Evolutionary conservation across 495 filamentous ascomycete genomes (phyloP), one percentile per base, ranked within the genome.

Genomic region (Astrocystis sublimbata): DNA sequence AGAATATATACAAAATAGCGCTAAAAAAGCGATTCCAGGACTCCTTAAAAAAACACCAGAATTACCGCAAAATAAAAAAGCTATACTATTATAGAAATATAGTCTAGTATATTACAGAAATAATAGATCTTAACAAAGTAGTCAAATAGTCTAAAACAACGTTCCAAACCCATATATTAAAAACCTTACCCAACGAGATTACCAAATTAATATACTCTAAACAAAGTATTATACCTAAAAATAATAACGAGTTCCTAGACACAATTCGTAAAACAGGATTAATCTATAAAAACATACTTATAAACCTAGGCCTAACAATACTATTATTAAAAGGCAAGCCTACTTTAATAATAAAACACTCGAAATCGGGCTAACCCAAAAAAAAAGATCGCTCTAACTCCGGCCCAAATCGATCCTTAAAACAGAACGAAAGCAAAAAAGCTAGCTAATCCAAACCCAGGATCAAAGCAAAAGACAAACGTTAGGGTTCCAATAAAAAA

Each of bases 271-370:
- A 46, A 46, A 24, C 6, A 23, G 24, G n/a, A 6, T 21, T 23
- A 46, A 46, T 46, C 24, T 46, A 46, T 46, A 46, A 46, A 46
- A 46, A 46, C 24, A 23, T 46, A 24, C 4, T 46, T 23, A 46
- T 21, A 23, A 46, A 46, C 42, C 24, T 46, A 23, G 24, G 7
- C 1, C 19, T 41, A 23, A 23, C 4, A 46, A 46, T 7, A 9
- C 1, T 46, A 6, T 4, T 23, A 46, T 23, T 23, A 46, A 46
- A 46, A 46, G 24, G 19, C 42, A 24, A 6, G 42, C 42, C 10
- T 46, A 46, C 10, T 46, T 46, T 46, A 46, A 46, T 21, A 7
- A 23, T 24, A 9, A 9, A 46, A 21, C 42, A 23, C 24, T 46
- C 24, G 24, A 46, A 46, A 12, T 46, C 24, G 24, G 10, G 19